Evolutionary conservation across 1,284 basidiomycete species (phyloP).

Genomic region (Mixia osmundae): DNA sequence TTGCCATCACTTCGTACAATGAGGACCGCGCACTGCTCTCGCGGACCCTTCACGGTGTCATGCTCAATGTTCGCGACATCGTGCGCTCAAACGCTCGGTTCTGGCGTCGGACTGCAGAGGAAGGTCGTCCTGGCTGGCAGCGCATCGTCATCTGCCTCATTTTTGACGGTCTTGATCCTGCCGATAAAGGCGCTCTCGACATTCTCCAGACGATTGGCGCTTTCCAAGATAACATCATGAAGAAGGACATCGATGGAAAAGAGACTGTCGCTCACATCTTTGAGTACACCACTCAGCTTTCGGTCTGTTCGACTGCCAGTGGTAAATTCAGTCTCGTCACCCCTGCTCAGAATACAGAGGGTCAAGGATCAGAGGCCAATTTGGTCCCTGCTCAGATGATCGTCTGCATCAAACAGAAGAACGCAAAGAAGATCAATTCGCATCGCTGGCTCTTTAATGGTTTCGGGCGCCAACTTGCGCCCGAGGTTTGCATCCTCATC

Average conservation of each 20-base stretch:
- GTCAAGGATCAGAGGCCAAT: slow-evolving; percentile 41
- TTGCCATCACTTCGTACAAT: slow-evolving; percentile 35
- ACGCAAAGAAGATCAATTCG: slow-evolving; percentile 77
- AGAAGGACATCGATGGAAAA: slow-evolving; percentile 68
- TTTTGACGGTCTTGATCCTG: slow-evolving; percentile 79
- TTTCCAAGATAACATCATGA: slow-evolving; percentile 57
- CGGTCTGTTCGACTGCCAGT: slow-evolving; percentile 44
- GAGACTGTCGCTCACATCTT: slow-evolving; percentile 65
- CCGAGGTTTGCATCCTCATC: slow-evolving; percentile 69
- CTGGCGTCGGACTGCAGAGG: slow-evolving; percentile 55
- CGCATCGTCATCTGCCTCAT: slow-evolving; percentile 64
- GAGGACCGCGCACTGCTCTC: slow-evolving; percentile 89
- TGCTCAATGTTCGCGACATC: slow-evolving; percentile 95
- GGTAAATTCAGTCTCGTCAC: slow-evolving; percentile 53
- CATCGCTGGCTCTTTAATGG: slow-evolving; percentile 93
- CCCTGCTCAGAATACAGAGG: slow-evolving; percentile 46
- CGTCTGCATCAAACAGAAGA: slow-evolving; percentile 83
- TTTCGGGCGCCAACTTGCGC: slow-evolving; percentile 63
- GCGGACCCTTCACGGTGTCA: slow-evolving; percentile 78
- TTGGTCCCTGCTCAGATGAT: slow-evolving; percentile 87
- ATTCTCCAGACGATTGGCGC: slow-evolving; percentile 24
- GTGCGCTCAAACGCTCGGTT: slow-evolving; percentile 94
- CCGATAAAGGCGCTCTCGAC: slow-evolving; percentile 86
- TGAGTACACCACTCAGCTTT: slow-evolving; percentile 32
- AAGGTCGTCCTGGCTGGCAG: slow-evolving; percentile 70